Percentiles rank a stretch among this genome's conserved stretches.
These are phyloP conservation scores for Xylaria nigripes DNA, from an alignment of 495 filamentous ascomycete genomes.

Conservation along the genomic window DNA sequence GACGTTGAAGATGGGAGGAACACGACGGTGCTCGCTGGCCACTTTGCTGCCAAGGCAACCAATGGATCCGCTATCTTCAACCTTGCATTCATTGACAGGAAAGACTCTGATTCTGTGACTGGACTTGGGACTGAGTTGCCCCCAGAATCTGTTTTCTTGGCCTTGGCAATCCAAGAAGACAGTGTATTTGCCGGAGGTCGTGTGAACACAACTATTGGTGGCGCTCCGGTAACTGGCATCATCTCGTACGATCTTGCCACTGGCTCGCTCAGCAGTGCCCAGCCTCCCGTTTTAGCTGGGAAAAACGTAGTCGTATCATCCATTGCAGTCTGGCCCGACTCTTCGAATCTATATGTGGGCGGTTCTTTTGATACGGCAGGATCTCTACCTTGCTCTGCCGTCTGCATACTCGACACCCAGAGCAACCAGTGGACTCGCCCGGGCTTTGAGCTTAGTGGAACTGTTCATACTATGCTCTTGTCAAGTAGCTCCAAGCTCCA, in stretches of 20 bases:
- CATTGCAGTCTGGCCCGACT: conserved; percentile 59
- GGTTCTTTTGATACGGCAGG: conserved; percentile 76
- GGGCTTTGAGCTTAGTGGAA: conserved; percentile 59
- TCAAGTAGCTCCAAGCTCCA: conserved; percentile 57
- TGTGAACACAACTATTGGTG: conserved; percentile 60
- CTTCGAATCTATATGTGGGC: conserved; percentile 72
- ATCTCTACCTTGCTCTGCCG: conserved; percentile 66
- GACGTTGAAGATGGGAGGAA: conserved; percentile 62
- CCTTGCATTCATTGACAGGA: conserved; percentile 59
- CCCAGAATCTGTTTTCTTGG: conserved; percentile 62
- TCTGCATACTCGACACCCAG: conserved; percentile 68
- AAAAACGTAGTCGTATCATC: conserved; percentile 62
- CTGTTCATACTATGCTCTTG: conserved; percentile 67
- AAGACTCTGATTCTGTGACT: conserved; percentile 51
- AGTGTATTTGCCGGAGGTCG: conserved; percentile 76
- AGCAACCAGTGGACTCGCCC: conserved; percentile 69
- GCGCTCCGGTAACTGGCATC: conserved; percentile 60
- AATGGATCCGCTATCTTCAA: conserved; percentile 70
- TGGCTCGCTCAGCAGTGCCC: conserved; percentile 47
- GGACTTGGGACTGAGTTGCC: conserved; percentile 62
- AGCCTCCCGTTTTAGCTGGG: conserved; percentile 65
- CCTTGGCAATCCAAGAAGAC: conserved; percentile 58
- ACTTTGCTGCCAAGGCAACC: conserved; percentile 64
- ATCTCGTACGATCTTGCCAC: conserved; percentile 66
- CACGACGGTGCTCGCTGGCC: conserved; percentile 79